These are phyloP conservation scores for Aspergillus amoenus DNA, from an alignment of 2,329 filamentous ascomycete genomes.

Conservation along the genomic window DNA sequence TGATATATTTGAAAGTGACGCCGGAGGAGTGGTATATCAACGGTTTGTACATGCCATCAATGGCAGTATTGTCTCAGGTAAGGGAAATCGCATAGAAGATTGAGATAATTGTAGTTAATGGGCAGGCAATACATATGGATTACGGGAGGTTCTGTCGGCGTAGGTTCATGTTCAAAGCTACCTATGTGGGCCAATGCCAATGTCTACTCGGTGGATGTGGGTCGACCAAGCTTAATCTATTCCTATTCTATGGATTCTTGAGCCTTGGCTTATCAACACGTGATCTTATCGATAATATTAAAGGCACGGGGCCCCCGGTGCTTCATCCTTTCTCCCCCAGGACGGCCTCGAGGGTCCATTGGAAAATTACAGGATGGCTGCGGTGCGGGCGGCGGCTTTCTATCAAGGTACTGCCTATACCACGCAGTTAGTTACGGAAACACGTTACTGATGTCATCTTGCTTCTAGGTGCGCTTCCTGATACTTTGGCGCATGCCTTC, in stretches of 20 bases:
- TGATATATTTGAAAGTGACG: constrained; percentile 25
- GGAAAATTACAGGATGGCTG: constrained; percentile 17
- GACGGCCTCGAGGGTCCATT: constrained; percentile 2
- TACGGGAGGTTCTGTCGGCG: too few relatives aligned
- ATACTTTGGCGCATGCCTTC: constrained; percentile 25
- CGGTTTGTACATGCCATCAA: constrained; percentile 27
- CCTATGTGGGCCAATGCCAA: neutral
- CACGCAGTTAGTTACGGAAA: neutral
- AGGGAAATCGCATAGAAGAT: neutral
- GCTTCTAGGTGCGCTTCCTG: constrained; percentile 23
- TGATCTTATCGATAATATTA: constrained; percentile 16
- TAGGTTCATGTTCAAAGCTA: too few relatives aligned
- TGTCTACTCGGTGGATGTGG: neutral
- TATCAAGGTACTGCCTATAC: constrained; percentile 13
- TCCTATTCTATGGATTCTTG: neutral
- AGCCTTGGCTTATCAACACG: constrained; percentile 17
- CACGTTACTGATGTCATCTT: constrained; percentile 1
- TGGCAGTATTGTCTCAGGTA: constrained; percentile 25
- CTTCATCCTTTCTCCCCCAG: neutral
- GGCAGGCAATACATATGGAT: too few relatives aligned
- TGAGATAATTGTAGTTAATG: too few relatives aligned
- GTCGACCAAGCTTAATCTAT: neutral
- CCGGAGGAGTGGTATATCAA: constrained; percentile 21
- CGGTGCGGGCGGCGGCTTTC: constrained; percentile 10
- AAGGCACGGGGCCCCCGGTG: neutral